Evolutionary conservation across 192 early-diverging fungal species (phyloP), one percentile per base, ranked within the genome.

Genomic region (Coemansia sp.): DNA sequence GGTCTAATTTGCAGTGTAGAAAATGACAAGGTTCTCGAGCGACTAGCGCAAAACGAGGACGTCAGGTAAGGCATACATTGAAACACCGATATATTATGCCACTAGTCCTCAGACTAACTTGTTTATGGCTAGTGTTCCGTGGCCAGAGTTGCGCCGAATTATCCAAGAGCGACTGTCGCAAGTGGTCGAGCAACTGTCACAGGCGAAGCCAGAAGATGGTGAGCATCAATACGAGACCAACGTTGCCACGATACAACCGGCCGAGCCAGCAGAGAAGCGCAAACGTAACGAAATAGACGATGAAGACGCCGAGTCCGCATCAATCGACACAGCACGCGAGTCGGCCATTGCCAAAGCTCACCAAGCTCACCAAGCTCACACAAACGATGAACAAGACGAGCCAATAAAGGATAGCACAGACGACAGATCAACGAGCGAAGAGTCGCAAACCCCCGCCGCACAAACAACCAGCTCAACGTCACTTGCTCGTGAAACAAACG

Each of bases 141-240:
- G 76, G 76, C 59, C 67, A 3, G 71, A 79, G 47, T 48, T 79
- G 24, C 67, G 76, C 2, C 45, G 57, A 29, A 70, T 79, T 54
- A 70, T 79, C 22, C 49, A 68, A 32, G 71, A 79, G 41, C 65
- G 67, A 54, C 67, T 79, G 7, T 60, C 76, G 12, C 65, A 69
- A 32, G 65, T 65, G 0, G 59, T 81, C 5, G 72, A 81, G 49
- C 14, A 49, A 37, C 56, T 75, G 49, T 19, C 53, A 5, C 43
- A 59, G 52, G 15, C 15, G 9, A 59, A 63, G 37, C 48, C 25
- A 47, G 55, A 71, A 45, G 11, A 45, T 45, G 11, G 41, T 8
- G 41, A 45, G 41, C 15, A 45, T 1, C 41, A 9, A n/a, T 12
- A 15, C 5, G 41, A 45, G 5, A 15, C 41, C 41, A 45, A 45